phyloP scores from a whole-genome alignment of 106 monocot species.

The Iris macrosiphon region DNA sequence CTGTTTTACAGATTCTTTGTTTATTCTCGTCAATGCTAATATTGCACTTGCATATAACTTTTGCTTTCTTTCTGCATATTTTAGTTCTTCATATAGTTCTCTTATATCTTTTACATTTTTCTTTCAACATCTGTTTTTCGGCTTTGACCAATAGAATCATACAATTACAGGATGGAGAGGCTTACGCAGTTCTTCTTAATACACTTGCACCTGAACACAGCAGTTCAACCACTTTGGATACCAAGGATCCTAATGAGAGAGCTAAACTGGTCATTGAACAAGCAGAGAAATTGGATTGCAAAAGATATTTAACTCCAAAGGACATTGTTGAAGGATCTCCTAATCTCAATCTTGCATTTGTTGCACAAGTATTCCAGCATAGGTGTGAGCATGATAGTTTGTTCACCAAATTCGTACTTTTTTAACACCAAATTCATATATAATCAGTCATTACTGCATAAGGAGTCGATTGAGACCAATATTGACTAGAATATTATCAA shows the following conservation, averaged over 20 bases:
- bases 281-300: slow-evolving; percentile 72
- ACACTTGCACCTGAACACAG: slow-evolving; percentile 64
- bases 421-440: no score
- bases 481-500: no score
- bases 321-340: slow-evolving; percentile 75
- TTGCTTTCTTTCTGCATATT: slow-evolving; percentile 1
- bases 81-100: slow-evolving; percentile 30
- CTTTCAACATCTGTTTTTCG: no score
- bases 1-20: no score
- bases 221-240: slow-evolving; percentile 33
- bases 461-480: no score
- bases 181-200: slow-evolving; percentile 75
- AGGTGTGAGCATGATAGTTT: no score
- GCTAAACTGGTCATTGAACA: slow-evolving; percentile 72
- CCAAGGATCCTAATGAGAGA: slow-evolving; percentile 59
- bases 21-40: no score
- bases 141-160: no score
- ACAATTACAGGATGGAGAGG: slow-evolving; percentile 74
- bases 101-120: no score
- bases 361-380: slow-evolving; percentile 79
- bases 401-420: no score
- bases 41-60: no score
- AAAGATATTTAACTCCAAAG: slow-evolving; percentile 59
- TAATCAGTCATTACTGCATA: no score
- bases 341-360: slow-evolving; percentile 82